A percentile compares a stretch with the other conserved stretches of the same genome.
phyloP scores from a whole-genome alignment of 371 early-diverging fungal genomes.

The Mortierella sp. region DNA sequence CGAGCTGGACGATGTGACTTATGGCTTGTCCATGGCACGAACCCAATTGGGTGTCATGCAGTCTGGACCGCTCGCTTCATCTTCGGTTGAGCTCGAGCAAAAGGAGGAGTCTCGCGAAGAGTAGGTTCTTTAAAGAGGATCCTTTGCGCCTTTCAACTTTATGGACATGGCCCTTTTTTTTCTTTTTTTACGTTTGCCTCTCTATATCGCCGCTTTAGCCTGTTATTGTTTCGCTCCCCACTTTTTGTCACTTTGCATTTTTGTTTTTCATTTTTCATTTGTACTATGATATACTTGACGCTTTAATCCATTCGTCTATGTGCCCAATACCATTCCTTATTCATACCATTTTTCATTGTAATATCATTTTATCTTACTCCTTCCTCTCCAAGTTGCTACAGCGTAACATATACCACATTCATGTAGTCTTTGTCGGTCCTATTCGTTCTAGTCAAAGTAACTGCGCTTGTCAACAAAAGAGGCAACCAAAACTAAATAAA shows the following conservation, averaged over 20 bases:
- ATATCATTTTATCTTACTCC: slow-evolving; percentile 20
- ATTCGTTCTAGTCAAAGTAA: background rate
- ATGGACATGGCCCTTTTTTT: background rate
- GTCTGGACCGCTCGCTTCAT: slow-evolving; percentile 7
- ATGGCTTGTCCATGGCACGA: slow-evolving; percentile 48
- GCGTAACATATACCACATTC: background rate
- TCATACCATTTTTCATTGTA: slow-evolving; percentile 24
- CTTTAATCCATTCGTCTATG: slow-evolving; percentile 1
- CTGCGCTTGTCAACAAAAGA: background rate
- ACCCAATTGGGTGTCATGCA: slow-evolving; percentile 54
- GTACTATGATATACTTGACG: slow-evolving; percentile 14
- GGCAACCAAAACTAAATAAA: background rate
- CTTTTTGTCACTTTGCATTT: slow-evolving; percentile 2
- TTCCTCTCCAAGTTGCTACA: background rate
- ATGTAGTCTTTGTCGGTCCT: background rate
- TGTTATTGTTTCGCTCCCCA: background rate
- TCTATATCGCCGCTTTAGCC: background rate
- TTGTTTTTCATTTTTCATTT: slow-evolving; percentile 19
- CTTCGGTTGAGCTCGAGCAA: slow-evolving; percentile 21
- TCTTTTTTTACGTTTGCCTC: background rate
- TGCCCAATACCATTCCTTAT: slow-evolving; percentile 11
- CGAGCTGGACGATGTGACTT: slow-evolving; percentile 51
- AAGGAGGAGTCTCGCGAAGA: slow-evolving; percentile 52
- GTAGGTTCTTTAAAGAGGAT: slow-evolving; percentile 4
- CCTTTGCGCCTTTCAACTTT: background rate